A percentile compares a stretch with the other conserved stretches of the same genome.
Conservation (phyloP, 192 early-diverging fungal species). For the Podila horticola region DNA sequence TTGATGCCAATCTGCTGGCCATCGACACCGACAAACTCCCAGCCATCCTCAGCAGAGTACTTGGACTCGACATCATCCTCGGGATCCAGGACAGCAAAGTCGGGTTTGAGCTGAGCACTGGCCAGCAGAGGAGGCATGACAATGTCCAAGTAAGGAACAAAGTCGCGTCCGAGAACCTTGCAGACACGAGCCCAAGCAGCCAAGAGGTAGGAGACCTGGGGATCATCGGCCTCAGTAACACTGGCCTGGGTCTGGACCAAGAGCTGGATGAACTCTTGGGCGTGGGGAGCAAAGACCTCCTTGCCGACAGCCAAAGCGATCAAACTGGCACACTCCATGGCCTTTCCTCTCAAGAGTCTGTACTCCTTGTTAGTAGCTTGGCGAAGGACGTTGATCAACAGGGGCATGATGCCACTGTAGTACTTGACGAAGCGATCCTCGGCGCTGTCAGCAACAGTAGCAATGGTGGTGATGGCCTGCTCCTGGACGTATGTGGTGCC, state of each 20-base stretch:
- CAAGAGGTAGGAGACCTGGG: slow-evolving; percentile 90
- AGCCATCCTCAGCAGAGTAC: slow-evolving; percentile 96
- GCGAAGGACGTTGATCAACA: slow-evolving; percentile 87
- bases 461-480: slow-evolving; percentile 97
- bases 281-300: slow-evolving; percentile 84
- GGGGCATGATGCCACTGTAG: slow-evolving; percentile 94
- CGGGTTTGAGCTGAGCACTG: slow-evolving; percentile 87
- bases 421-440: slow-evolving; percentile 90
- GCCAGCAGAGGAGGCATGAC: slow-evolving; percentile 94
- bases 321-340: slow-evolving; percentile 96
- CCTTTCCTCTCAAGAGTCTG: slow-evolving; percentile 92
- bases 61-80: slow-evolving; percentile 84
- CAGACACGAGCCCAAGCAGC: slow-evolving; percentile 97
- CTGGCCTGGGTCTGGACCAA: slow-evolving; percentile 79
- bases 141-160: slow-evolving; percentile 89
- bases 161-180: slow-evolving; percentile 92
- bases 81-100: slow-evolving; percentile 86
- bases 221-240: slow-evolving; percentile 91
- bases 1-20: slow-evolving; percentile 95
- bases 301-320: slow-evolving; percentile 93
- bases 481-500: slow-evolving; percentile 95
- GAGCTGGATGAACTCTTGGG: slow-evolving; percentile 81
- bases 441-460: slow-evolving; percentile 94
- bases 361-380: slow-evolving; percentile 86
- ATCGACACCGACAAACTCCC: slow-evolving; percentile 93